A percentile compares a stretch with the other conserved stretches of the same genome.
Conservation (phyloP, 2,329 filamentous ascomycete species). For the Coniella vitis region DNA sequence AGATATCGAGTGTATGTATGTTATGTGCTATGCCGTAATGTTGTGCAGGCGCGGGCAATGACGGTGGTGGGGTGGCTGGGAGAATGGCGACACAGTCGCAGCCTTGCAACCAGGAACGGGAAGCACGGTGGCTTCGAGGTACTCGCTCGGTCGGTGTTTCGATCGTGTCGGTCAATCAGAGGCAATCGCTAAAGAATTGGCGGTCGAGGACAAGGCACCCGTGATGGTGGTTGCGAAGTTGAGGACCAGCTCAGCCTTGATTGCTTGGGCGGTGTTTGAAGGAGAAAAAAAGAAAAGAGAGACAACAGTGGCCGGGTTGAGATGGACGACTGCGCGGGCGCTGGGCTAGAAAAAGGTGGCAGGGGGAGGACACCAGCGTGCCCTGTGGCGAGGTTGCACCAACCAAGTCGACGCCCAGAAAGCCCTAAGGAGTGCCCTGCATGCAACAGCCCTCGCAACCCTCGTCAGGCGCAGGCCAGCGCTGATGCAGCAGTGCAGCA, state of each 20-base stretch:
- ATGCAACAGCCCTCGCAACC: slow-evolving; percentile 10
- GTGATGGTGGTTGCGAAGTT: too few species aligned
- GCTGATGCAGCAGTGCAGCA: neutral
- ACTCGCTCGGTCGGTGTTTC: too few species aligned
- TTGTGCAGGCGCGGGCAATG: neutral
- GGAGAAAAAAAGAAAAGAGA: neutral
- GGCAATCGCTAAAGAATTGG: too few species aligned
- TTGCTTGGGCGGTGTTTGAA: neutral
- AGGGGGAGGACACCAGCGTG: slow-evolving; percentile 10
- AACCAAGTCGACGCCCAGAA: too few species aligned
- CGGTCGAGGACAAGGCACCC: too few species aligned
- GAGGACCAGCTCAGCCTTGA: too few species aligned
- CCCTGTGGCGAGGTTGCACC: slow-evolving; percentile 17
- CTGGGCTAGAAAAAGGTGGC: slow-evolving; percentile 15
- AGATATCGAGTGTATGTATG: neutral
- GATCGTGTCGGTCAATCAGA: too few species aligned
- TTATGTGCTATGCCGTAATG: too few species aligned
- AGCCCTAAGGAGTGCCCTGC: slow-evolving; percentile 11
- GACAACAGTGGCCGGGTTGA: slow-evolving; percentile 7
- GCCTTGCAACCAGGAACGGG: too few species aligned
- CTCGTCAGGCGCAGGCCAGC: slow-evolving; percentile 11
- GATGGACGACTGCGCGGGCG: slow-evolving; percentile 12
- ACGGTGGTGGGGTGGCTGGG: neutral
- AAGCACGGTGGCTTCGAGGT: neutral
- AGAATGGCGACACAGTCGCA: too few species aligned